A percentile compares a stretch with the other conserved stretches of the same genome.
phyloP scores from a whole-genome alignment of 2,329 filamentous ascomycete species.

The Alternaria gaisen region DNA sequence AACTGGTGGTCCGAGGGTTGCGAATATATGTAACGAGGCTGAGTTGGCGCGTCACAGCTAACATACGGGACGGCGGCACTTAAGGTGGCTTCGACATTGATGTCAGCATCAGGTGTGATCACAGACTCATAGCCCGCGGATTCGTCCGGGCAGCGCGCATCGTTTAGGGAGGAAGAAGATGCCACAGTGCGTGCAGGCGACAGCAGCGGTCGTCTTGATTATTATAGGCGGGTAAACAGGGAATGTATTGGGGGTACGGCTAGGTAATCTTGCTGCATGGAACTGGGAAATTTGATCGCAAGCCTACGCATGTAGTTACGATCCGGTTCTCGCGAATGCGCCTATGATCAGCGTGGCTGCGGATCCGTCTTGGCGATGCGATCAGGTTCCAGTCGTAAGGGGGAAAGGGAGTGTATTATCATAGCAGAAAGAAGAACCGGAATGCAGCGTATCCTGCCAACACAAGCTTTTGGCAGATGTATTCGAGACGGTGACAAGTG shows the following conservation, averaged over 20 bases:
- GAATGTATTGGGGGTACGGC: constrained; percentile 20
- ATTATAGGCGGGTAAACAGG: constrained; percentile 16
- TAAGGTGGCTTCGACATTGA: constrained; percentile 38
- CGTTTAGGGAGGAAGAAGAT: constrained; percentile 39
- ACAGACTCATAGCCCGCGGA: constrained; percentile 34
- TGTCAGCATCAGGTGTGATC: constrained; percentile 28
- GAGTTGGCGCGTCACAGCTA: constrained; percentile 27
- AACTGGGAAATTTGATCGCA: constrained; percentile 32
- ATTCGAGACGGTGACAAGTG: constrained; percentile 1
- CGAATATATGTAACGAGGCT: constrained; percentile 25
- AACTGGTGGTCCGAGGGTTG: constrained; percentile 21
- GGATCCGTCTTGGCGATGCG: constrained; percentile 33
- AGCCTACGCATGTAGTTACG: constrained; percentile 9
- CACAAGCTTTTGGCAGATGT: not conserved
- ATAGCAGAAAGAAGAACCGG: not conserved
- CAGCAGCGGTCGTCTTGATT: constrained; percentile 33
- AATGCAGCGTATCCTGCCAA: not conserved
- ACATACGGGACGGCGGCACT: constrained; percentile 22
- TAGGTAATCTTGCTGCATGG: constrained; percentile 16
- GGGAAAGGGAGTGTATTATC: not conserved
- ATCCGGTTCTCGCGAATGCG: constrained; percentile 30
- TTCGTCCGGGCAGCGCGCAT: constrained; percentile 49
- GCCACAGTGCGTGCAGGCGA: constrained; percentile 45
- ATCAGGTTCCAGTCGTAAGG: constrained; percentile 20
- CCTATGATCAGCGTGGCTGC: constrained; percentile 28